Evolutionary conservation across 2,329 filamentous ascomycete species (phyloP).

Genomic region (Endothia cerciana): DNA sequence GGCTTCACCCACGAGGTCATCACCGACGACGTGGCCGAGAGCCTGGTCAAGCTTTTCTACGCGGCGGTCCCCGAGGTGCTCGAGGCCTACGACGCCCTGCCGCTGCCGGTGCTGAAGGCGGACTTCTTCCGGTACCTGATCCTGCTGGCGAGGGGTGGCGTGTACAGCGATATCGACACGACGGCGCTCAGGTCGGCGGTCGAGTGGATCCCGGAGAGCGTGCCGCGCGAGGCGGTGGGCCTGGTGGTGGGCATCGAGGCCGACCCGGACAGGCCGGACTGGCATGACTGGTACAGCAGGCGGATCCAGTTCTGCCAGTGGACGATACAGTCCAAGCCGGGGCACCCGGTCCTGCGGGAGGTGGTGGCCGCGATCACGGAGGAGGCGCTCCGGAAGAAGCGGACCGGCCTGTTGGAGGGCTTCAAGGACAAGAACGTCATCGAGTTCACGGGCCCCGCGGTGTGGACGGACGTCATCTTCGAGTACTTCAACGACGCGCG

Average conservation of each 20-base stretch:
- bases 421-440: conserved; percentile 74
- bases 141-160: conserved; percentile 62
- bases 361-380: conserved; percentile 85
- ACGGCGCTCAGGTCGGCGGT: conserved; percentile 78
- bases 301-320: conserved; percentile 98
- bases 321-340: conserved; percentile 96
- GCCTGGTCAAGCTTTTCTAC: conserved; percentile 85
- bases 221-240: conserved; percentile 78
- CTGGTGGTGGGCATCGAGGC: conserved; percentile 95
- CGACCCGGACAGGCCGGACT: conserved; percentile 89
- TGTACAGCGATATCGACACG: conserved; percentile 93
- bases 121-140: conserved; percentile 81
- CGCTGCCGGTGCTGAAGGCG: conserved; percentile 75
- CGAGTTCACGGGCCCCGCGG: conserved; percentile 89
- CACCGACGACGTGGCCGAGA: conserved; percentile 82
- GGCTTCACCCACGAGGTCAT: conserved; percentile 96
- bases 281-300: conserved; percentile 94
- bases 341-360: conserved; percentile 88
- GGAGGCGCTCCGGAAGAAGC: conserved; percentile 76
- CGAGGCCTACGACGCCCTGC: conserved; percentile 74
- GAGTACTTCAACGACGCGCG: conserved; percentile 89
- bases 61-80: conserved; percentile 78
- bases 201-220: conserved; percentile 82
- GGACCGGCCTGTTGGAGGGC: conserved; percentile 63
- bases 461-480: conserved; percentile 94